Evolutionary conservation across 2,329 filamentous ascomycete species (phyloP).

Genomic region (Lojkania enalia): DNA sequence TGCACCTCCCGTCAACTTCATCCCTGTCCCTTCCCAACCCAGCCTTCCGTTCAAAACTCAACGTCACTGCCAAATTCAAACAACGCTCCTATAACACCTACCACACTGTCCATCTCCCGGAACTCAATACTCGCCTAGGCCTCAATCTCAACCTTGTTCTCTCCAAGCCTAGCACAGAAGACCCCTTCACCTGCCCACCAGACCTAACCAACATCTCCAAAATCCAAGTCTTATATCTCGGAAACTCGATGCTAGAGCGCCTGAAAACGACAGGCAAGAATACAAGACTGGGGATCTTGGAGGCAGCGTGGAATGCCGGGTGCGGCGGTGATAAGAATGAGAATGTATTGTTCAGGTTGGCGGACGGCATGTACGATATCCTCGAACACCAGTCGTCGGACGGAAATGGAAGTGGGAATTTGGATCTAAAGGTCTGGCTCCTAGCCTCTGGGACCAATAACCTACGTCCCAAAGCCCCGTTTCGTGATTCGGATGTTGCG

Average conservation of each 20-base stretch:
- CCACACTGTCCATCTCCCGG: constrained; percentile 11
- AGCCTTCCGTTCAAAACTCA: constrained; percentile 4
- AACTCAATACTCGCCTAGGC: constrained; percentile 9
- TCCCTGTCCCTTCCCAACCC: neutral
- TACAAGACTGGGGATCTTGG: constrained; percentile 9
- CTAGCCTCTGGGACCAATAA: constrained; percentile 18
- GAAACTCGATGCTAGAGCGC: constrained; percentile 24
- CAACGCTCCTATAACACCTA: constrained; percentile 10
- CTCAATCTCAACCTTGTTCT: constrained; percentile 6
- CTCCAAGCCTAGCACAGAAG: neutral
- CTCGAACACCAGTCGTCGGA: constrained; percentile 3
- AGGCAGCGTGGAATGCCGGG: constrained; percentile 15
- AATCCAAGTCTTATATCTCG: constrained; percentile 16
- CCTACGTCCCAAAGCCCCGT: neutral
- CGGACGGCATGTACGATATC: constrained; percentile 4
- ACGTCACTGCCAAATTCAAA: constrained; percentile 5
- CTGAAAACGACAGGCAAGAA: constrained; percentile 17
- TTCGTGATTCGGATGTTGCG: neutral
- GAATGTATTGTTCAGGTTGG: constrained; percentile 12
- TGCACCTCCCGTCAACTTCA: neutral
- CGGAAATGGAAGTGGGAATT: neutral
- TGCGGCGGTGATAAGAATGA: constrained; percentile 20
- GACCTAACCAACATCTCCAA: constrained; percentile 12
- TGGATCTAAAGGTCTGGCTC: constrained; percentile 16
- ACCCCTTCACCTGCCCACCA: constrained; percentile 4